Conservation (phyloP, 139 green algal species). For the Tetraselmis chui region DNA sequence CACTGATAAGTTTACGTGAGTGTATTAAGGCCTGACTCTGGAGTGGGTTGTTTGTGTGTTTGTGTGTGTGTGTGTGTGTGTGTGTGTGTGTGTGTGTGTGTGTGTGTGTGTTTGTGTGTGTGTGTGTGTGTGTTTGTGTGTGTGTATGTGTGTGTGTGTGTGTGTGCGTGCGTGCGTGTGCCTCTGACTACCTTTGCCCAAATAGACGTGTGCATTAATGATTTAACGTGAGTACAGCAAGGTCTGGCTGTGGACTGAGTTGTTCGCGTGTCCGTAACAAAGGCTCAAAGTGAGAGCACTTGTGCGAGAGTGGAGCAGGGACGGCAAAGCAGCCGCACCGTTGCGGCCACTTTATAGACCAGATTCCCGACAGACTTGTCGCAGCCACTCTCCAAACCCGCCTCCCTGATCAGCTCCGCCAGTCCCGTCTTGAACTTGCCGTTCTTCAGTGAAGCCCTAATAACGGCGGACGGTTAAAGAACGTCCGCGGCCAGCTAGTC, state of each 20-base stretch:
- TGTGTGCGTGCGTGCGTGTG: no score
- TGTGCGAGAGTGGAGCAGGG: neutral
- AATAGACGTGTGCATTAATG: no score
- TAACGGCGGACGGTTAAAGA: neutral
- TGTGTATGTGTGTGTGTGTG: no score
- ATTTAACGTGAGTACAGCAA: no score
- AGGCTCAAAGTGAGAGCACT: neutral
- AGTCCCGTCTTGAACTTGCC: conserved; percentile 63
- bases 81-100: no score
- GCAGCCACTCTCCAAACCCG: conserved; percentile 51
- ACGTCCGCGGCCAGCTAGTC: neutral
- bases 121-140: no score
- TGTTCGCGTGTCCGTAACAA: neutral
- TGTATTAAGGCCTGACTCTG: no score
- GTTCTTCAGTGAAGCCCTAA: conserved; percentile 68
- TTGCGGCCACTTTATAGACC: conserved; percentile 70
- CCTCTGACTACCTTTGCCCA: no score
- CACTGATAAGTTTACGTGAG: no score
- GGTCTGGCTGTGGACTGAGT: neutral
- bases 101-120: no score
- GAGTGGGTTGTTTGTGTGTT: no score
- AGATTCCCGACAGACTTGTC: conserved; percentile 65
- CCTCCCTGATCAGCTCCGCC: conserved; percentile 65
- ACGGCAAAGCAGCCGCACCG: conserved; percentile 31
- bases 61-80: no score